Evolutionary conservation across 2,329 filamentous ascomycete species (phyloP), one percentile per base, ranked within the genome.

Genomic region (Endothia cerciana): DNA sequence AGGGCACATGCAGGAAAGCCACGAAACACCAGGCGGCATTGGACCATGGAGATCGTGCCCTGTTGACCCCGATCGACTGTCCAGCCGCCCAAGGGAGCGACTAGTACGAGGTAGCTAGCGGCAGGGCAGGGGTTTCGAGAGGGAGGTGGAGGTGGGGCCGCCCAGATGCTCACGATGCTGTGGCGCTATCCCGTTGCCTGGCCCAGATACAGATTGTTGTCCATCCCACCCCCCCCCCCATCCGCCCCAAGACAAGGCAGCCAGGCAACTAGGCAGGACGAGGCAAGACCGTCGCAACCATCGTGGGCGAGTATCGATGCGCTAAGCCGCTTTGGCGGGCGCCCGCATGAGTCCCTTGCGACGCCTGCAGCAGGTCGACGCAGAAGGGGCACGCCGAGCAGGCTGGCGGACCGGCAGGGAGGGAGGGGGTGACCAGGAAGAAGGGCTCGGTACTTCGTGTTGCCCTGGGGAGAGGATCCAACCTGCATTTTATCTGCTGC

Each of bases 1-100:
- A n/a, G 17, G 64, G 64, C 60, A 63, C 64, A 65, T 63, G 64
- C 64, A 63, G 64, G 55, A 59, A 61, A 64, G 65, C 65, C 65
- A 66, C 49, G 57, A 60, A 61, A 64, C 62, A 65, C 57, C 65
- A 61, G 30, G 53, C 22, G 30, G 57, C 57, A 64, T 66, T 45
- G 62, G 62, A 58, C 63, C 64, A 58, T 64, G 64, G 64, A 33
- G 55, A 59, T 55, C 56, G 49, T 60, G 22, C 61, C 40, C 65
- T 60, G 62, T 47, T 66, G 65, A 66, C 65, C 65, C 62, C 57
- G 41, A 64, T 66, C 51, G 57, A 41, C 51, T 60, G 57, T 55
- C 62, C 62, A 64, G 41, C 61, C 45, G 61, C 61, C 47, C 47
- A 57, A 60, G 57, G 57, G 57, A 55, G 51, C 13, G 47, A 51